phyloP scores from a whole-genome alignment of 2,329 filamentous ascomycete species.

The Clonostachys solani region DNA sequence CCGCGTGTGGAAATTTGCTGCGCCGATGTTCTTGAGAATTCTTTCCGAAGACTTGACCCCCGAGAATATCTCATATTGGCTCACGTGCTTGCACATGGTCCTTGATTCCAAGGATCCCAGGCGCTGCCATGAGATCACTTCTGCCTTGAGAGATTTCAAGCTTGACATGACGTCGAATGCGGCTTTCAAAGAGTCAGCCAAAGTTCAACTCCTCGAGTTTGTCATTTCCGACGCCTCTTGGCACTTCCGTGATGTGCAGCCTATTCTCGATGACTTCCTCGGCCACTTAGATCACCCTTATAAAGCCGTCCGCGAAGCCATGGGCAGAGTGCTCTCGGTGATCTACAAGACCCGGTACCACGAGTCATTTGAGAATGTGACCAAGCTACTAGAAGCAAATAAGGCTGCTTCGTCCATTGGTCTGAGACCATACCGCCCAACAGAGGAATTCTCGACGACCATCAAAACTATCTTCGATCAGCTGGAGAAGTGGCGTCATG shows the following conservation, averaged over 20 bases:
- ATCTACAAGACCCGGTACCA: constrained; percentile 92
- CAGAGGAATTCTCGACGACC: constrained; percentile 66
- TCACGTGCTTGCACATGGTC: constrained; percentile 85
- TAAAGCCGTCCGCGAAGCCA: constrained; percentile 92
- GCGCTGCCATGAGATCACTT: constrained; percentile 79
- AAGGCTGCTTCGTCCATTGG: constrained; percentile 78
- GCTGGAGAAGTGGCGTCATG: constrained; percentile 82
- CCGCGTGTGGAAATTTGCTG: constrained; percentile 82
- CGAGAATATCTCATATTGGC: constrained; percentile 93
- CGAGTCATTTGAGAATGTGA: constrained; percentile 83
- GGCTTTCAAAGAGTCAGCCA: constrained; percentile 97
- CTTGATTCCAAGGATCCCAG: constrained; percentile 87
- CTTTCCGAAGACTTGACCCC: constrained; percentile 91
- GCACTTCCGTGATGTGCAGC: constrained; percentile 90
- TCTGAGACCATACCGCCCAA: constrained; percentile 76
- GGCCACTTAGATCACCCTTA: constrained; percentile 94
- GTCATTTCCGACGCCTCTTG: constrained; percentile 84
- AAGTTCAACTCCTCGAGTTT: constrained; percentile 87
- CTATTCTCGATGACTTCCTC: constrained; percentile 85
- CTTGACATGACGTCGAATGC: constrained; percentile 94
- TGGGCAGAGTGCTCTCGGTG: constrained; percentile 81
- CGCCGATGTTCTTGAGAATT: constrained; percentile 80
- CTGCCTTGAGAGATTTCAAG: constrained; percentile 78
- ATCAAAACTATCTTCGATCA: constrained; percentile 73
- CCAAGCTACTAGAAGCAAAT: constrained; percentile 71